Evolutionary conservation across 208 protist species (phyloP).

Genomic region (Acanthamoeba royreba): DNA sequence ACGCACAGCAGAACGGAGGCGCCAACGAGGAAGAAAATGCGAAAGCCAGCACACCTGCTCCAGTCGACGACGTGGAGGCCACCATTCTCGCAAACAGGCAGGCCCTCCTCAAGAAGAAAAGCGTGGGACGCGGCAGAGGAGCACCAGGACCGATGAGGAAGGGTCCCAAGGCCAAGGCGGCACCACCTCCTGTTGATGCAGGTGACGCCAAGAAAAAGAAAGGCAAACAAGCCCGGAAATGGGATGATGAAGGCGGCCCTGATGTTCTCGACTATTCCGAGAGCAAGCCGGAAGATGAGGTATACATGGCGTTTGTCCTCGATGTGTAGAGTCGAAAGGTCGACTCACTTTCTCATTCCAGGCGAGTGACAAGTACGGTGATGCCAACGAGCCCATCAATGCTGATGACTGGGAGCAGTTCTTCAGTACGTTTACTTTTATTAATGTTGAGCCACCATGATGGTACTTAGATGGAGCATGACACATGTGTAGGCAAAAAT

Average conservation of each 20-base stretch:
- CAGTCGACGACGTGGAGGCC: background rate
- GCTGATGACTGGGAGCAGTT: background rate
- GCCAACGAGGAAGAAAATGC: background rate
- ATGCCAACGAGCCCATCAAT: background rate
- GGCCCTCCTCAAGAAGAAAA: background rate
- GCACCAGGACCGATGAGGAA: background rate
- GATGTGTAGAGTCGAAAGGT: background rate
- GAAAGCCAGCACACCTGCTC: background rate
- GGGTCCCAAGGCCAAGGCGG: background rate
- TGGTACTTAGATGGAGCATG: no score
- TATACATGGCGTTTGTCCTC: background rate
- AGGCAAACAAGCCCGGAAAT: background rate
- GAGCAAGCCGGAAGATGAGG: background rate
- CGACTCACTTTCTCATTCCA: background rate
- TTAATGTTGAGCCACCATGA: background rate
- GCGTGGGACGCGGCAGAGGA: background rate
- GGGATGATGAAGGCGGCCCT: constrained; percentile 8
- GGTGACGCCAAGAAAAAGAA: background rate
- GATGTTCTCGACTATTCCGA: background rate
- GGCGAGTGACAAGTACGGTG: background rate
- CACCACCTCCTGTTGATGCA: background rate
- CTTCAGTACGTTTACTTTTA: background rate
- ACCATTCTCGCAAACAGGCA: background rate
- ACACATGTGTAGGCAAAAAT: no score
- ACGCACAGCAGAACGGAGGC: background rate